Conservation (phyloP, 2,329 filamentous ascomycete species). For the Blastomyces gilchristii region DNA sequence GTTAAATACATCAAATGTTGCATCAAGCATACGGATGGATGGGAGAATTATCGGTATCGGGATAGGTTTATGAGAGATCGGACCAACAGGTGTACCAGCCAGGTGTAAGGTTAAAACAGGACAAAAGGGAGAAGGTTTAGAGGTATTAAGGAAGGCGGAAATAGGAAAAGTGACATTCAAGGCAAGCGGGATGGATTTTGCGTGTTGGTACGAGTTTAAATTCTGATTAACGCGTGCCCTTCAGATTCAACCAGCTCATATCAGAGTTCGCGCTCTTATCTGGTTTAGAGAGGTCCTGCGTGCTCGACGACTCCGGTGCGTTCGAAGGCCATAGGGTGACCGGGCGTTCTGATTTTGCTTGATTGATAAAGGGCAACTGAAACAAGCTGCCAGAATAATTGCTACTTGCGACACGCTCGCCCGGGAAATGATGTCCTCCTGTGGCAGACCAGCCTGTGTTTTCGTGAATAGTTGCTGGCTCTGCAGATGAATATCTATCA, state of each 20-base stretch:
- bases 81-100: conserved; percentile 1
- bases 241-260: conserved; percentile 37
- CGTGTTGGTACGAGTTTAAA: not conserved
- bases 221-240: conserved; percentile 1
- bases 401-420: conserved; percentile 32
- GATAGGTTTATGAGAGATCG: not conserved
- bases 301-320: not conserved
- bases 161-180: not conserved
- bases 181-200: not conserved
- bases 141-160: not conserved
- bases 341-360: conserved; percentile 13
- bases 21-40: not conserved
- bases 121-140: not conserved
- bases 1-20: not conserved
- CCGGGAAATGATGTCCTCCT: conserved; percentile 19
- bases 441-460: conserved; percentile 19
- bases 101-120: not conserved
- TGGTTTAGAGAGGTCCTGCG: not conserved
- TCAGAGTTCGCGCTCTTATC: conserved; percentile 28
- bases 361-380: conserved; percentile 19
- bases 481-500: conserved; percentile 22
- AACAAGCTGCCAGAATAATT: conserved; percentile 34
- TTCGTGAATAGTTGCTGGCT: conserved; percentile 21
- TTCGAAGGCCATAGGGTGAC: conserved; percentile 14
- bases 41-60: not conserved